Evolutionary conservation across 2,329 filamentous ascomycete species (phyloP).

Genomic region (Fusarium oligoseptatum): DNA sequence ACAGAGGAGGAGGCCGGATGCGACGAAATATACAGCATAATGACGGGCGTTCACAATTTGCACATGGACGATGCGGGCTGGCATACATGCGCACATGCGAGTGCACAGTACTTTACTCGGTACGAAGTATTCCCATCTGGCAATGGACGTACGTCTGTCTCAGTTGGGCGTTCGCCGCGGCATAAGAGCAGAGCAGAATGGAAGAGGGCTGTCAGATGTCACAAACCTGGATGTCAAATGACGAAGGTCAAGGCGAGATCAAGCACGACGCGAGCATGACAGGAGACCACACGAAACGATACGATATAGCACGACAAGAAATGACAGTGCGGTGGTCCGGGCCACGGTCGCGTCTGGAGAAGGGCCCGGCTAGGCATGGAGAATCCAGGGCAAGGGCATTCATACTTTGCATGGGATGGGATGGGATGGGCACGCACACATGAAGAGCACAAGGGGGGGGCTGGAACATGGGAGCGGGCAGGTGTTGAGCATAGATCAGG

Average conservation of each 20-base stretch:
- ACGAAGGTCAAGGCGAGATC: slow-evolving; percentile 17
- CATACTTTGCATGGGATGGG: slow-evolving; percentile 6
- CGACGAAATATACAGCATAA: slow-evolving; percentile 30
- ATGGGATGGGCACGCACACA: slow-evolving; percentile 18
- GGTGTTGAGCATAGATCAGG: slow-evolving; percentile 4
- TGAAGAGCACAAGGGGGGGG: slow-evolving; percentile 14
- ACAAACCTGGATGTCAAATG: slow-evolving; percentile 27
- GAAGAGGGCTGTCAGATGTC: slow-evolving; percentile 32
- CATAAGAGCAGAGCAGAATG: slow-evolving; percentile 13
- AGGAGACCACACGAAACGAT: slow-evolving; percentile 29
- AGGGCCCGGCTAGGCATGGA: slow-evolving; percentile 23
- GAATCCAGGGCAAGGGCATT: slow-evolving; percentile 18
- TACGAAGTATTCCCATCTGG: slow-evolving; percentile 3
- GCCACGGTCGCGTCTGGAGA: slow-evolving; percentile 37
- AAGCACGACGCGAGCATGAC: slow-evolving; percentile 17
- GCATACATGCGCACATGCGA: background rate
- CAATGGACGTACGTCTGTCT: slow-evolving; percentile 29
- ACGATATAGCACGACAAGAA: slow-evolving; percentile 15
- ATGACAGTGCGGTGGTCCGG: slow-evolving; percentile 30
- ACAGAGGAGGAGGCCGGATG: slow-evolving; percentile 34
- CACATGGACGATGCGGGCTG: background rate
- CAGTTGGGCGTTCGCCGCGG: slow-evolving; percentile 35
- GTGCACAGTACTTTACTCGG: background rate
- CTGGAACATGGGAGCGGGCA: slow-evolving; percentile 27
- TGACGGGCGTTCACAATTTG: slow-evolving; percentile 26